A percentile compares a stretch with the other conserved stretches of the same genome.
phyloP scores from a whole-genome alignment of 2,329 filamentous ascomycete species.

The Pyrenophora seminiperda region DNA sequence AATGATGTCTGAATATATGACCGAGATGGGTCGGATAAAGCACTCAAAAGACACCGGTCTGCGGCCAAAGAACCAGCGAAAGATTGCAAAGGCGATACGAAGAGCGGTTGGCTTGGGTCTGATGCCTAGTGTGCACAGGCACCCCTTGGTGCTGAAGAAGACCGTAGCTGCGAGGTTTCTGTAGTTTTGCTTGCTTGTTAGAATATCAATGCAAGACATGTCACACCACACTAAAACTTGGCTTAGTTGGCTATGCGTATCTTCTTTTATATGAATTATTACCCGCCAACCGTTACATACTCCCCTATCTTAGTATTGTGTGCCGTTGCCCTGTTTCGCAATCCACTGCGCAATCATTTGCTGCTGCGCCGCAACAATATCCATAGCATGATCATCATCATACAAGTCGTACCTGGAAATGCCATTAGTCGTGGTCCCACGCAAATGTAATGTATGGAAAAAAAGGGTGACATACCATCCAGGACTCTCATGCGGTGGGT shows the following conservation, averaged over 20 bases:
- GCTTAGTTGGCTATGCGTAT: too few relatives aligned
- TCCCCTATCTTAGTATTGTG: not conserved
- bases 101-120: conserved; percentile 87
- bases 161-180: conserved; percentile 29
- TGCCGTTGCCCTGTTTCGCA: conserved; percentile 18
- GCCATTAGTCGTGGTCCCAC: too few relatives aligned
- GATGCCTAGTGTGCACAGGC: conserved; percentile 87
- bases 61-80: conserved; percentile 86
- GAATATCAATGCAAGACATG: not conserved
- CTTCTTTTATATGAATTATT: not conserved
- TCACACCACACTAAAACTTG: too few relatives aligned
- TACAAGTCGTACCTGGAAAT: conserved; percentile 36
- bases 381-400: conserved; percentile 47
- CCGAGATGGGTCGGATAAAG: conserved; percentile 82
- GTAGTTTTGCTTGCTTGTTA: conserved; percentile 12
- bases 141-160: conserved; percentile 62
- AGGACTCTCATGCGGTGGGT: conserved; percentile 48
- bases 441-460: too few relatives aligned
- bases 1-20: conserved; percentile 87
- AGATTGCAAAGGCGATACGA: conserved; percentile 89
- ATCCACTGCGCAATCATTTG: conserved; percentile 39
- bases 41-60: conserved; percentile 77
- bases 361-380: conserved; percentile 44
- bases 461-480: conserved; percentile 40
- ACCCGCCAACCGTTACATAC: not conserved